phyloP scores from a whole-genome alignment of 768 basidiomycete genomes.

The Trametes sanguinea region DNA sequence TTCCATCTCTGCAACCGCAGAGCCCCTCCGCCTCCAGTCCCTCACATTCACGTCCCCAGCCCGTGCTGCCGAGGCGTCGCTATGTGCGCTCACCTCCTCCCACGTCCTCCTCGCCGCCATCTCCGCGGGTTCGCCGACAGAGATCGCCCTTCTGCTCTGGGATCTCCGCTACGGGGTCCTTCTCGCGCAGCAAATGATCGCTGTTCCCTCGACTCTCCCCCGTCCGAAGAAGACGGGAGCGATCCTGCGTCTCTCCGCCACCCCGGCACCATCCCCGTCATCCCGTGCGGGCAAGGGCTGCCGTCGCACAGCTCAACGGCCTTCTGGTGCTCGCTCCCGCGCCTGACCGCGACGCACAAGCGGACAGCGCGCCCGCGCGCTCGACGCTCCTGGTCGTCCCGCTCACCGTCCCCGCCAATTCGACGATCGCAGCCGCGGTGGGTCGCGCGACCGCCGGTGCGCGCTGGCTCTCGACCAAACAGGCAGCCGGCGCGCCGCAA shows the following conservation, averaged over 20 bases:
- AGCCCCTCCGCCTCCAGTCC: slow-evolving; percentile 24
- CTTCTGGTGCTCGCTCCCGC: slow-evolving; percentile 26
- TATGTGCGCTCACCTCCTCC: slow-evolving; percentile 33
- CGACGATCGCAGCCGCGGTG: slow-evolving; percentile 65
- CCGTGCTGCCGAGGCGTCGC: slow-evolving; percentile 24
- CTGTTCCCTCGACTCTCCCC: slow-evolving; percentile 30
- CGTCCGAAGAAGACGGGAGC: slow-evolving; percentile 25
- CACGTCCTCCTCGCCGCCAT: slow-evolving; percentile 34
- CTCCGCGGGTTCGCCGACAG: slow-evolving; percentile 18
- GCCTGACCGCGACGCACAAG: slow-evolving; percentile 7
- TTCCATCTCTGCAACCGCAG: slow-evolving; percentile 14
- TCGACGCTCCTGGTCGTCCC: slow-evolving; percentile 66
- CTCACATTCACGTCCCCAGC: slow-evolving; percentile 26
- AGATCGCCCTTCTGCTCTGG: slow-evolving; percentile 36
- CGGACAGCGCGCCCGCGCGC: slow-evolving; percentile 24
- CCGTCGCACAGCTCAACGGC: slow-evolving; percentile 12
- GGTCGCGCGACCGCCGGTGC: slow-evolving; percentile 48
- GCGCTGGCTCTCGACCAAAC: slow-evolving; percentile 45
- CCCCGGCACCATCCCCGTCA: neutral
- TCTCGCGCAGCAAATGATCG: slow-evolving; percentile 31
- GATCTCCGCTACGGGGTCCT: slow-evolving; percentile 38
- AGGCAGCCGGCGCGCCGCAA: slow-evolving; percentile 6
- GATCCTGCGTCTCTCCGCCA: slow-evolving; percentile 17
- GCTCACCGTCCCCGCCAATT: slow-evolving; percentile 49
- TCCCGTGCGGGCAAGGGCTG: slow-evolving; percentile 3